Evolutionary conservation across 2,329 filamentous ascomycete genomes (phyloP).

Genomic region (Scedosporium apiospermum): DNA sequence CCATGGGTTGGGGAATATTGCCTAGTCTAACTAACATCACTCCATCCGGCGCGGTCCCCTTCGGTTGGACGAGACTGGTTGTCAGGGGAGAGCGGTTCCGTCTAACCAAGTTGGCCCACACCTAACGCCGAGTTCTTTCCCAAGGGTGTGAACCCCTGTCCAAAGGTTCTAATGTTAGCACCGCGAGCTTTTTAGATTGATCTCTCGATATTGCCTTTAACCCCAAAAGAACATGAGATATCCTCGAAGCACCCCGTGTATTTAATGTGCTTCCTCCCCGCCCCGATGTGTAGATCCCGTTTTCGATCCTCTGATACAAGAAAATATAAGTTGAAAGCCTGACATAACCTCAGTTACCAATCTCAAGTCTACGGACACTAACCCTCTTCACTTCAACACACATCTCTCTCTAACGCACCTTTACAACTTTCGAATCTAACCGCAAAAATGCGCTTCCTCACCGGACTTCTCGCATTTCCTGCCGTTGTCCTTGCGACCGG

Average conservation of each 20-base stretch:
- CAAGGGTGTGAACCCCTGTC: neutral
- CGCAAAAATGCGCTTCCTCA: neutral
- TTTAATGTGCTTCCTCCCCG: neutral
- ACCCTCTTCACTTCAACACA: neutral
- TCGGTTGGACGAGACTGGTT: neutral
- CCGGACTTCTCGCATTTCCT: conserved; percentile 2
- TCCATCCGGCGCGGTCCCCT: neutral
- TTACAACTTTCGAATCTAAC: neutral
- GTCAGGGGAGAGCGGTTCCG: neutral
- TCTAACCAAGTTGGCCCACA: neutral
- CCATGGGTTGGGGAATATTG: too few relatives aligned
- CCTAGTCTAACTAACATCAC: too few relatives aligned
- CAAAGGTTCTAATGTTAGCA: neutral
- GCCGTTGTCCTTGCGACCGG: conserved; percentile 5
- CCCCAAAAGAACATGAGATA: neutral
- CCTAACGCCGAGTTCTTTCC: neutral
- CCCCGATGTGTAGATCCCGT: neutral
- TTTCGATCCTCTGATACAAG: neutral
- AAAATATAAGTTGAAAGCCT: neutral
- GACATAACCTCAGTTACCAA: neutral
- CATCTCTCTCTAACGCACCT: neutral
- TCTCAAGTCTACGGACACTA: neutral
- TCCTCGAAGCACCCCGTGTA: neutral
- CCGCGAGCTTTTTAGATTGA: neutral
- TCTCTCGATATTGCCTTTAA: neutral